Base-by-base conservation (phyloP, 148 eudicot species). In the Vaccinium darrowii region DNA sequence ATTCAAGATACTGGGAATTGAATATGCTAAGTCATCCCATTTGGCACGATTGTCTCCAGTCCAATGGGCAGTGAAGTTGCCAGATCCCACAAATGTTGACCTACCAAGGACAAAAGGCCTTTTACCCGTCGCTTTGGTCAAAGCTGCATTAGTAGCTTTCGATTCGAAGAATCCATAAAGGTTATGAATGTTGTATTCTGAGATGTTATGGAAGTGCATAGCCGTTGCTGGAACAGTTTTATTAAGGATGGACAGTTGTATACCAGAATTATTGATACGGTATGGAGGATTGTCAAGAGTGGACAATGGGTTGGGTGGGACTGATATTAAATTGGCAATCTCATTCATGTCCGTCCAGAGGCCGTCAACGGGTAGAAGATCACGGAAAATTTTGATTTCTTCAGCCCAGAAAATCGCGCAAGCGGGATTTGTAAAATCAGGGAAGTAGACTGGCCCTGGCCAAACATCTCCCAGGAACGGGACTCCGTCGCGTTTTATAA, bases 321-420 rank as follows among this genome's bases (percentile, higher is more conserved):
- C 87, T 0, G 94, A 58, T 33, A 88, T 86, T 86, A 96, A 92
- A 86, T 96, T 93, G 21, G 99, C 89, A 50, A 90, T 50, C 83
- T 96, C 99, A 63, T 96, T 96, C 99, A 96, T 96, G 92, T 96
- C 99, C 39, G 93, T 84, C 99, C 99, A 96, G 15, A 96, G 87
- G 47, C 99, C 99, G 58, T 96, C 98, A 50, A 94, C 77, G 15
- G 93, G 95, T 52, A 96, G 73, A 79, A 91, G 85, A 25, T 88
- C 81, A 4, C 78, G 86, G 82, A 96, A 96, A 30, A 84, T 86
- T 21, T 74, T 87, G 51, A 96, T 91, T 83, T 94, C 99, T 62
- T 91, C 85, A 4, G 83, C 85, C 99, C 99, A 96, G 65, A 79
- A 96, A 56, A 47, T 79, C 77, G 33, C 82, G n/a, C 88, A 79